Conservation (phyloP, 164 flowering plant genomes). For the Platanus orientalis region DNA sequence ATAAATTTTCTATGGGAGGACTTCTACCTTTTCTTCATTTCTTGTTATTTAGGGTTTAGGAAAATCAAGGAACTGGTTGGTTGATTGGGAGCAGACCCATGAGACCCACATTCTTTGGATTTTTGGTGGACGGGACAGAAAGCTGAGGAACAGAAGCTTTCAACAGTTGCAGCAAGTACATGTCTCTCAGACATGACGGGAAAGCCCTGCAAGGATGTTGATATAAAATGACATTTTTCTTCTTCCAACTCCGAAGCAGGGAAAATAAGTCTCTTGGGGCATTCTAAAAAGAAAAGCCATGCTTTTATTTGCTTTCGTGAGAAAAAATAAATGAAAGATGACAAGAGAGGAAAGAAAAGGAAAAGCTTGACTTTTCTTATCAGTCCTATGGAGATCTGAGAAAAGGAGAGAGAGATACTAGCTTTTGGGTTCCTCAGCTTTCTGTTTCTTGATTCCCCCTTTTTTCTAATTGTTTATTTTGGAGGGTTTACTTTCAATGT, state of each 20-base stretch:
- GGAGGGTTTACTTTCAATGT: slow-evolving; percentile 13
- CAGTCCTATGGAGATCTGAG: slow-evolving; percentile 16
- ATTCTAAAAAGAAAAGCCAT: slow-evolving; percentile 8
- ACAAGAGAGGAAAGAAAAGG: slow-evolving; percentile 11
- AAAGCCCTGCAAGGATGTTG: slow-evolving; percentile 26
- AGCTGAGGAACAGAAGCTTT: slow-evolving; percentile 81
- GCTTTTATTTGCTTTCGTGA: slow-evolving; percentile 6
- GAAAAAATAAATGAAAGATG: slow-evolving; percentile 18
- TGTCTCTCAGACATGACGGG: slow-evolving; percentile 45
- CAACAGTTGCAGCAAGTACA: slow-evolving; percentile 52
- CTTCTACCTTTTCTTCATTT: slow-evolving; percentile 3
- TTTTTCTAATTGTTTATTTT: slow-evolving; percentile 10
- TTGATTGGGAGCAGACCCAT: slow-evolving; percentile 43
- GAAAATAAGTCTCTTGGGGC: slow-evolving; percentile 20
- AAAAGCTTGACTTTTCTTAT: slow-evolving; percentile 33
- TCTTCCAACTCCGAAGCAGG: slow-evolving; percentile 16
- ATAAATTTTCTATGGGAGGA: slow-evolving; percentile 9
- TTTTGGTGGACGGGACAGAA: slow-evolving; percentile 82
- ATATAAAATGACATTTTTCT: slow-evolving; percentile 22
- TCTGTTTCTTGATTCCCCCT: slow-evolving; percentile 12
- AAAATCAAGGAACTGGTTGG: slow-evolving; percentile 23
- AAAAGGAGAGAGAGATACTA: slow-evolving; percentile 1
- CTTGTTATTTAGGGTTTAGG: slow-evolving; percentile 22
- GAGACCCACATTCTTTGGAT: slow-evolving; percentile 59
- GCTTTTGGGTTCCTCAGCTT: slow-evolving; percentile 24